Base-by-base conservation (phyloP, 345 rosid genomes). In the Balakata baccata region DNA sequence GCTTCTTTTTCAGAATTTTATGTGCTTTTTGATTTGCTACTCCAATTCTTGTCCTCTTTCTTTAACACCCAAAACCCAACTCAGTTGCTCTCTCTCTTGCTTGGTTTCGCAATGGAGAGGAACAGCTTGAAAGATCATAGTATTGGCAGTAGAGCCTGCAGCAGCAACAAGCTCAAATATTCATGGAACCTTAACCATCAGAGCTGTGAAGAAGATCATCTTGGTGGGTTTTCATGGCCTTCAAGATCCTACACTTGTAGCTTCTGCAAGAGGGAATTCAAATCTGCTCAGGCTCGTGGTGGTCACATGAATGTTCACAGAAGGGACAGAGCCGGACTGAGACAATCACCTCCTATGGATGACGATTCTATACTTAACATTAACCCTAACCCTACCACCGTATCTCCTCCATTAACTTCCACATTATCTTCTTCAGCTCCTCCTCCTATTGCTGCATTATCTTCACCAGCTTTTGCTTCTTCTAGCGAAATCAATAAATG, bases 251-350 rank as follows among this genome's bases (percentile, higher is more conserved):
- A 94, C 84, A 81, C 92, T 22, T 94, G 98, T 72, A 94, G 91
- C 83, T 94, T 92, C 85, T 94, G 98, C 85, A 89, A 89, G 71
- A 88, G 97, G 60, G 98, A 90, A 77, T 94, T 92, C 76, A 87
- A 88, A 82, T 92, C 97, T 50, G 97, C 97, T 78, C 98, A 94
- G 82, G 98, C 98, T 74, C 92, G 92, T 67, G 98, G 98, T 25
- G 97, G 98, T 29, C 98, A 93, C 85, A 93, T 91, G 98, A 93
- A 93, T 77, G 97, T 94, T 61, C 98, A 94, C 59, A 86, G 97
- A 54, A 85, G 97, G 80, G 98, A 94, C 84, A 87, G 98, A 59
- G 98, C 98, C n/a, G 87, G 93, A 73, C 73, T 94, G 64, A 87
- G 95, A 76, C 86, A 87, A 75, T 91, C 90, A 23, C 86, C 94